Base-by-base conservation (phyloP, 1,284 basidiomycete genomes). In the Heliocybe sulcata region DNA sequence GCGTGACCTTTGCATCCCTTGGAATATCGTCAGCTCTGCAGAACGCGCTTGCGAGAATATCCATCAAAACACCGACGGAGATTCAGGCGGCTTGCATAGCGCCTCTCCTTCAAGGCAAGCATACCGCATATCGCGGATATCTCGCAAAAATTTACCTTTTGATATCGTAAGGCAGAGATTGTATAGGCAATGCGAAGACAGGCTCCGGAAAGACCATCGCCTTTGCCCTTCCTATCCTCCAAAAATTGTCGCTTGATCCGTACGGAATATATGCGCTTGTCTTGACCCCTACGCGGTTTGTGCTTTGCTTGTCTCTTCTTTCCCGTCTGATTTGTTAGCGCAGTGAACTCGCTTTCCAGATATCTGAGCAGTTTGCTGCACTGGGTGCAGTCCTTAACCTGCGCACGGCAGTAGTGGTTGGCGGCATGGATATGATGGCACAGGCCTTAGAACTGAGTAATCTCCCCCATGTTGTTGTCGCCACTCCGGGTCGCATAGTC, bases 141-240 rank as follows among this genome's bases (percentile, higher is more conserved):
- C 16, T 48, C 8, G 22, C 38, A n/a, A 6, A 42, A 42, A 16
- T 16, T 35, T 33, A 31, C 25, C 27, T 12, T 12, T 14, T 10
- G 9, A 3, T 42, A 23, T 58, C 52, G 52, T 52, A 79, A 90
- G 92, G 87, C 56, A 81, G 85, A 64, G 96, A 99, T 71, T 95
- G 92, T 67, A 92, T 98, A 59, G 97, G 97, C 29, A 95, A 97
- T 59, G 95, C 97, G 1, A 96, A 98, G 74, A 99, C 96, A 0
- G 97, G 96, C 57, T 95, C 92, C 9, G 96, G 96, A 64, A 99
- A 99, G 75, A 99, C 97, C 0, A 86, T 99, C 56, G 95, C 97
- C 0, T 99, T 99, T 63, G 94, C 96, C 1, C 72, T 99, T 10
- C 97, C 97, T 1, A 97, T 98, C 53, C 77, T 99, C 6, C 94